Base-by-base conservation (phyloP, 805 yeast species). In the Zygosaccharomyces gambellarensis region DNA sequence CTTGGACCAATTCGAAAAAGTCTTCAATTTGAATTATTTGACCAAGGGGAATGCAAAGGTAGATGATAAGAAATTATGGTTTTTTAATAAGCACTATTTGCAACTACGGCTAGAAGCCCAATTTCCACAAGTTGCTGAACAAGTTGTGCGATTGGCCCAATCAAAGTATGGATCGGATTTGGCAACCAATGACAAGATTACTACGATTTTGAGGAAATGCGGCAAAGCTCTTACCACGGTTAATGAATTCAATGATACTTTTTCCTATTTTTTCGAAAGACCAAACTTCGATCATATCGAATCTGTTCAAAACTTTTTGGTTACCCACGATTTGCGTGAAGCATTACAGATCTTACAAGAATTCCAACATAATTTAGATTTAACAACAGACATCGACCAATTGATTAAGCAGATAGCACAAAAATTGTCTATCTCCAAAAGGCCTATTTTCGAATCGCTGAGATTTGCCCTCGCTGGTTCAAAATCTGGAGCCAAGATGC, bases 41-140 rank as follows among this genome's bases (percentile, higher is more conserved):
- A 92, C 98, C 10, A 89, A 81, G 60, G 98, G 99, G 1, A 90
- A 90, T 68, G 95, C 96, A 12, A 92, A 90, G 63, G 97, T 94
- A 6, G 90, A 87, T 55, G 82, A 81, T 51, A 75, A 77, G 47
- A 92, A 94, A 65, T 74, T 94, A 47, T 72, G 74, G 56, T 87
- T 71, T 63, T 87, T 94, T 70, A 90, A 94, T 67, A 87, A 86
- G 59, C 77, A 75, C 51, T 88, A 86, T 62, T 67, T 90, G 36
- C 67, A 68, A 4, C 54, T 64, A 36, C 71, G 73, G 46, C 60
- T 87, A 12, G 58, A 63, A 1, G 57, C 43, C 1, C 50, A 53
- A 23, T 66, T 79, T 6, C 57, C 66, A 0, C 60, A 68, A 4
- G 60, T 79, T 5, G 68, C 78, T 0, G 61, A 70, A 0, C 63